Evolutionary conservation across 352 stramenopile genomes (phyloP).

Genomic region (Phytophthora palmivora): DNA sequence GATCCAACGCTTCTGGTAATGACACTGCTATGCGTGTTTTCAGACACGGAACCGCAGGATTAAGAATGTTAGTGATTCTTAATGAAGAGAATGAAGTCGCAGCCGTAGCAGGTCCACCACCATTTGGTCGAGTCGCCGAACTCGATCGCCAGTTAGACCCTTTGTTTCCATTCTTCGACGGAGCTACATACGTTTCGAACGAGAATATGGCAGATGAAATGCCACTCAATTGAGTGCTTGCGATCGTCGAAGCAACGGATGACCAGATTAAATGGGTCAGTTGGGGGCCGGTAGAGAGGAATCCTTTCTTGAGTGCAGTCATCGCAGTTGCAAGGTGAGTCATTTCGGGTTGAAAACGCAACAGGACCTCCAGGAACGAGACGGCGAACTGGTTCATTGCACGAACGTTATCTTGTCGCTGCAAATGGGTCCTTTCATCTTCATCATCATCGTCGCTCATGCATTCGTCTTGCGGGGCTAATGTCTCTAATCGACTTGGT

Average conservation of each 20-base stretch:
- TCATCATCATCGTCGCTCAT: conserved; percentile 38
- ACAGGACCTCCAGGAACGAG: conserved; percentile 68
- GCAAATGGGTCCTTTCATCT: conserved; percentile 22
- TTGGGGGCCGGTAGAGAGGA: conserved; percentile 73
- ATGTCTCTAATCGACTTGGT: conserved; percentile 45
- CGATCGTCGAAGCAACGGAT: conserved; percentile 66
- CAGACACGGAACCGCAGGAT: conserved; percentile 52
- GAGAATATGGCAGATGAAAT: conserved; percentile 76
- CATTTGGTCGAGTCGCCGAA: conserved; percentile 14
- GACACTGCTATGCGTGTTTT: conserved; percentile 71
- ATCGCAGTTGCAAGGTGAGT: conserved; percentile 58
- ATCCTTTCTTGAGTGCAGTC: conserved; percentile 70
- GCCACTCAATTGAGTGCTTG: conserved; percentile 70
- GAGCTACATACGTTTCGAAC: conserved; percentile 40
- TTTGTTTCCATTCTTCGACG: conserved; percentile 31
- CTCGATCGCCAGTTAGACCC: conserved; percentile 20
- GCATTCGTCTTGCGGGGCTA: conserved; percentile 46
- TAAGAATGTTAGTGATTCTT: conserved; percentile 72
- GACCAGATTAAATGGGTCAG: conserved; percentile 83
- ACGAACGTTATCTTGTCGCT: conserved; percentile 52
- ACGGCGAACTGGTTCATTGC: conserved; percentile 83
- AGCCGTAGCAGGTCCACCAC: conserved; percentile 20
- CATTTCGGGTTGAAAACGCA: conserved; percentile 76
- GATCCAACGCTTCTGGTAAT: conserved; percentile 71
- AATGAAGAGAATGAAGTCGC: conserved; percentile 71